Conservation (phyloP, 169 alveolate species). For the Plasmodium fragile region DNA sequence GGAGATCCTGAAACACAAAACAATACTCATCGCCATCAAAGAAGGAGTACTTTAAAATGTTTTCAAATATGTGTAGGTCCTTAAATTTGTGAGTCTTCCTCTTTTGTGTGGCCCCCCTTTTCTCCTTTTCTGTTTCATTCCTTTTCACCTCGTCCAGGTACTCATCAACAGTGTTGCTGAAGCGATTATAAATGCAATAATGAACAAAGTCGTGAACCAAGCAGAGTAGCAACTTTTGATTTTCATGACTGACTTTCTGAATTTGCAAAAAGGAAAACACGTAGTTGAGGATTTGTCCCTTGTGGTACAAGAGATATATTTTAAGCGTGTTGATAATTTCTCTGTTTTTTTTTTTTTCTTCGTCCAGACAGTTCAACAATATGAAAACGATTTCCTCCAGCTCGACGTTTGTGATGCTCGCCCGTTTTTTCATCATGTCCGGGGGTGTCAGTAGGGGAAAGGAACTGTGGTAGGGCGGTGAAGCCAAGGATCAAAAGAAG, state of each 20-base stretch:
- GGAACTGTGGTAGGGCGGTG: not conserved
- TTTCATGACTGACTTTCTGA: constrained; percentile 71
- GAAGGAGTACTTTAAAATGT: constrained; percentile 55
- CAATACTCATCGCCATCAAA: constrained; percentile 75
- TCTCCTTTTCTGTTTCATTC: not conserved
- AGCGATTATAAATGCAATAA: constrained; percentile 29
- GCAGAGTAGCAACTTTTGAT: constrained; percentile 31
- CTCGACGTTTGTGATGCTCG: constrained; percentile 47
- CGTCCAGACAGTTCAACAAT: constrained; percentile 43
- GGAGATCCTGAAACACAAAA: constrained; percentile 17
- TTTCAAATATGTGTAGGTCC: constrained; percentile 59
- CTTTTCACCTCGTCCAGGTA: constrained; percentile 18
- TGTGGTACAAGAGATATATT: constrained; percentile 46
- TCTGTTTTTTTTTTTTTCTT: constrained; percentile 38
- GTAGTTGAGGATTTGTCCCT: constrained; percentile 64
- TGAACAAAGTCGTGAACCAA: constrained; percentile 50
- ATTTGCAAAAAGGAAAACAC: constrained; percentile 73
- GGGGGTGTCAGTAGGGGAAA: not conserved
- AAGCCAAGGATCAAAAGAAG: not conserved
- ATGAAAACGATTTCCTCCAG: constrained; percentile 66
- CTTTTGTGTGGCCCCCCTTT: not conserved
- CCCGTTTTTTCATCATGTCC: constrained; percentile 48
- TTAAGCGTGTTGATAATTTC: constrained; percentile 72
- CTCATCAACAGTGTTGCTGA: constrained; percentile 31
- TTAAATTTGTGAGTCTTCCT: not conserved